phyloP scores from a whole-genome alignment of 2,329 filamentous ascomycete species.

The Colletotrichum tropicale region DNA sequence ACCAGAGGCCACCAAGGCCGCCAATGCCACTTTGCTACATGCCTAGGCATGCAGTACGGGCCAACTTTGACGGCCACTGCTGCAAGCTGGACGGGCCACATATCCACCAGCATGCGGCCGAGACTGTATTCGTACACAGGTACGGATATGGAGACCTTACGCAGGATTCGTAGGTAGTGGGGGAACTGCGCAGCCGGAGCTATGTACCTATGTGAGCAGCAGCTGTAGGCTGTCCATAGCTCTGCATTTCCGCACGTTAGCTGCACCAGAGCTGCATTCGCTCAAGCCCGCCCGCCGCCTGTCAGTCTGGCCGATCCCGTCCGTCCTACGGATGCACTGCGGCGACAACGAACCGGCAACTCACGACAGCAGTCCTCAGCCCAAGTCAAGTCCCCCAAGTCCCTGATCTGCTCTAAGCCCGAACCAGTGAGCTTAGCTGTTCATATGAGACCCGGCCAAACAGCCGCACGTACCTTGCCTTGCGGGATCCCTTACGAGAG shows the following conservation, averaged over 20 bases:
- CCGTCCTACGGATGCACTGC: neutral
- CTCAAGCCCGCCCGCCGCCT: conserved; percentile 3
- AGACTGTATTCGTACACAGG: neutral
- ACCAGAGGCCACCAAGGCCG: neutral
- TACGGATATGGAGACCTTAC: neutral
- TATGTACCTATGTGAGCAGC: neutral
- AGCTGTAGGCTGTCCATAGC: neutral
- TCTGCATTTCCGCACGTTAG: neutral
- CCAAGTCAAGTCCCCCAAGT: neutral
- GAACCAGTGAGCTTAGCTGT: neutral
- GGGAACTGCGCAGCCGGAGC: neutral
- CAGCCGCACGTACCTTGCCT: neutral
- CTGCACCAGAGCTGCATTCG: conserved; percentile 2
- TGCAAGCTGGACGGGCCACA: neutral
- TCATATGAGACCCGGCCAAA: neutral
- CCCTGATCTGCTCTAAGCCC: neutral
- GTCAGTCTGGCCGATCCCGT: conserved; percentile 15
- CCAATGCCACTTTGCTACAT: neutral
- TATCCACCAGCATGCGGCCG: neutral
- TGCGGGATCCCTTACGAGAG: neutral
- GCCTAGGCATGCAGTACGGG: neutral
- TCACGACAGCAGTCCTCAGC: neutral
- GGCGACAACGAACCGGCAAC: neutral
- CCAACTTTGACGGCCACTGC: neutral
- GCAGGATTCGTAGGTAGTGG: neutral